Evolutionary conservation across 192 early-diverging fungal species (phyloP).

Genomic region (Coemansia sp.): DNA sequence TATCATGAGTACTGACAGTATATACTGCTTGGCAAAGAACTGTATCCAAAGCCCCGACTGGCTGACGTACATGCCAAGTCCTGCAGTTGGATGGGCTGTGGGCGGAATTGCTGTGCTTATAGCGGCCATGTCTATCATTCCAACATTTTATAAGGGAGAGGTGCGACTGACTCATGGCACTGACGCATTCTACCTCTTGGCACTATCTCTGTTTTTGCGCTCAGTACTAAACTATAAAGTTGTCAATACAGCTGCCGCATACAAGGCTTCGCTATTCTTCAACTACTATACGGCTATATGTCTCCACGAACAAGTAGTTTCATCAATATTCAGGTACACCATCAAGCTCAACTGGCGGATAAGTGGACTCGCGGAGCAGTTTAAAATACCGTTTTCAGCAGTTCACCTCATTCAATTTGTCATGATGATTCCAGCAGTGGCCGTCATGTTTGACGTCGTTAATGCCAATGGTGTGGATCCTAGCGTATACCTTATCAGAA

Average conservation of each 20-base stretch:
- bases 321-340: neutral
- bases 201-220: constrained; percentile 28
- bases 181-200: constrained; percentile 8
- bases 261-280: constrained; percentile 37
- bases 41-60: constrained; percentile 33
- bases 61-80: constrained; percentile 24
- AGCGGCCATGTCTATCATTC: constrained; percentile 8
- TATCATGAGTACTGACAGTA: neutral
- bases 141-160: neutral
- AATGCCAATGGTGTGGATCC: neutral
- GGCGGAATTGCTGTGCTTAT: constrained; percentile 20
- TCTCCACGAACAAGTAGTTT: neutral
- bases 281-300: constrained; percentile 12
- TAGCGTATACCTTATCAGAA: neutral
- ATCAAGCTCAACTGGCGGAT: neutral
- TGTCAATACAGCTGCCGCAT: constrained; percentile 21
- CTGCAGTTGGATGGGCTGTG: constrained; percentile 20
- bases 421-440: neutral
- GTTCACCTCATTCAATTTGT: neutral
- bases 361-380: neutral
- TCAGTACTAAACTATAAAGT: constrained; percentile 18
- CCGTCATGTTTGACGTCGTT: neutral
- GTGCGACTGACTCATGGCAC: constrained; percentile 2
- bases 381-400: neutral
- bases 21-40: constrained; percentile 23